A percentile compares a stretch with the other conserved stretches of the same genome.
These are phyloP conservation scores for Penicillium sp. DNA, from an alignment of 2,329 filamentous ascomycete genomes.

Conservation along the genomic window DNA sequence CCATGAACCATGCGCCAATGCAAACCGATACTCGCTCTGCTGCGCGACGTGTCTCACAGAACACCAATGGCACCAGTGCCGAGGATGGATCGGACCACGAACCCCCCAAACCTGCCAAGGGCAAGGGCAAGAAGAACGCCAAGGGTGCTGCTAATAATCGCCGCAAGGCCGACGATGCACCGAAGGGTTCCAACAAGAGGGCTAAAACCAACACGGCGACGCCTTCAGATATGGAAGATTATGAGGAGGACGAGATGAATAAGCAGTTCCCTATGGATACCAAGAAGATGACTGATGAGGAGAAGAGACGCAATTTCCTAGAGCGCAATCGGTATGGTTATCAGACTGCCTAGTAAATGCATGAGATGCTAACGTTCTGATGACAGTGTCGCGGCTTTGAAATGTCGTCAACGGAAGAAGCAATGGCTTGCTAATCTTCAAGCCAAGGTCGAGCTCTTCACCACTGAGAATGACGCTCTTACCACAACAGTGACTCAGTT, in stretches of 20 bases:
- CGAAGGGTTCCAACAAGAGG: slow-evolving; percentile 71
- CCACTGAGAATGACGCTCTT: slow-evolving; percentile 83
- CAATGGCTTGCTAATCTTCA: slow-evolving; percentile 97
- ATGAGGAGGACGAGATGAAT: slow-evolving; percentile 44
- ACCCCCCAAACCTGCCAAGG: slow-evolving; percentile 62
- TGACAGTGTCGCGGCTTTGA: slow-evolving; percentile 82
- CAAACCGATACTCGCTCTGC: slow-evolving; percentile 45
- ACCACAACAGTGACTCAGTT: slow-evolving; percentile 78
- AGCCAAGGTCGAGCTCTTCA: slow-evolving; percentile 89
- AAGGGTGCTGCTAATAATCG: slow-evolving; percentile 60
- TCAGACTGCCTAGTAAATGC: not conserved
- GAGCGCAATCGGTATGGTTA: slow-evolving; percentile 81
- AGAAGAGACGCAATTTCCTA: slow-evolving; percentile 97
- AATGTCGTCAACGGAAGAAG: slow-evolving; percentile 97
- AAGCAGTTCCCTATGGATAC: slow-evolving; percentile 54
- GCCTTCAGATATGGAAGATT: slow-evolving; percentile 48
- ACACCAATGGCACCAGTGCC: slow-evolving; percentile 50
- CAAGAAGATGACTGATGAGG: slow-evolving; percentile 95
- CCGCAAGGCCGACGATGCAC: slow-evolving; percentile 72
- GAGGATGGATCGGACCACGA: slow-evolving; percentile 70
- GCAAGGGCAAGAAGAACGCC: slow-evolving; percentile 65
- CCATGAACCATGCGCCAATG: slow-evolving; percentile 44
- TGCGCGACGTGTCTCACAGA: slow-evolving; percentile 42
- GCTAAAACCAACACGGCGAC: slow-evolving; percentile 56
- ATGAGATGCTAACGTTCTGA: slow-evolving; percentile 25